These are phyloP conservation scores for Delitschia confertaspora DNA, from an alignment of 495 filamentous ascomycete species.

Conservation along the genomic window DNA sequence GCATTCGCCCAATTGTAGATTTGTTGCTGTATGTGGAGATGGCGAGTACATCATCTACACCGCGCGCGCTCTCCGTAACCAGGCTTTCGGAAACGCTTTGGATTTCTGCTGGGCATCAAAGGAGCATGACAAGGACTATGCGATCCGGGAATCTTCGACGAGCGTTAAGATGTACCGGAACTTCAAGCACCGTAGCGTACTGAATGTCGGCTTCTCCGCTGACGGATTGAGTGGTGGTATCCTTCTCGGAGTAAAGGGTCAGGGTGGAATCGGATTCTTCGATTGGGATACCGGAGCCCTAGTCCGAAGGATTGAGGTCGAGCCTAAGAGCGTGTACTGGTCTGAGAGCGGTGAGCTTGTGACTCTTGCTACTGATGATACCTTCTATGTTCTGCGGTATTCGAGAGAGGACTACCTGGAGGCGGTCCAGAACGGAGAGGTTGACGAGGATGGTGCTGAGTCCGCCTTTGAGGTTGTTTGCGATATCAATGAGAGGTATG, in stretches of 20 bases:
- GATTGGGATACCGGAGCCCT: slow-evolving; percentile 84
- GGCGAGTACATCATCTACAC: slow-evolving; percentile 99
- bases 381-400: slow-evolving; percentile 88
- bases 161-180: slow-evolving; percentile 97
- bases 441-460: slow-evolving; percentile 95
- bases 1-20: slow-evolving; percentile 95
- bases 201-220: slow-evolving; percentile 93
- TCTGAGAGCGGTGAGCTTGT: slow-evolving; percentile 93
- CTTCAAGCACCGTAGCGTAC: slow-evolving; percentile 75
- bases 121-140: slow-evolving; percentile 97
- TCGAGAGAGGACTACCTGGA: slow-evolving; percentile 77
- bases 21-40: slow-evolving; percentile 93
- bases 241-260: slow-evolving; percentile 88
- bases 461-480: slow-evolving; percentile 93
- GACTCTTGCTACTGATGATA: slow-evolving; percentile 86
- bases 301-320: slow-evolving; percentile 90
- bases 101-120: slow-evolving; percentile 98
- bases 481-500: slow-evolving; percentile 79
- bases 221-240: slow-evolving; percentile 86
- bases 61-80: slow-evolving; percentile 92
- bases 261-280: slow-evolving; percentile 89
- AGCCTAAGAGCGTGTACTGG: slow-evolving; percentile 85
- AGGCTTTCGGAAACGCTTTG: slow-evolving; percentile 86
- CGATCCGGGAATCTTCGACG: slow-evolving; percentile 84
- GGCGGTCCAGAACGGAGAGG: slow-evolving; percentile 67